A percentile compares a stretch with the other conserved stretches of the same genome.
Conservation (phyloP, 257 asterid genomes). For the Avicennia marina region DNA sequence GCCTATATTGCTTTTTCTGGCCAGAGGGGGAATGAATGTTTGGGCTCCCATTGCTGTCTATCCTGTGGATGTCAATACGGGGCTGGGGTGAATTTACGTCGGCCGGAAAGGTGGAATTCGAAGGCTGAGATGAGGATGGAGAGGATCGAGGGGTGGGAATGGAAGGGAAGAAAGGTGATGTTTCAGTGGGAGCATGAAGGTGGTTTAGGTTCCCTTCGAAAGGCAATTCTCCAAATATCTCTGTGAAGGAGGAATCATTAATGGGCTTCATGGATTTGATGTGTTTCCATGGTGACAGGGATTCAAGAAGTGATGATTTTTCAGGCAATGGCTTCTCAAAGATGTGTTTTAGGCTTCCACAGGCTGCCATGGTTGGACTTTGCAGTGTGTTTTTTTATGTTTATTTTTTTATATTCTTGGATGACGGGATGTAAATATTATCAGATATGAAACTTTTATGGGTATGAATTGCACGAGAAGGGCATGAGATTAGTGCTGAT, state of each 20-base stretch:
- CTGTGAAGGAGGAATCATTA: slow-evolving; percentile 48
- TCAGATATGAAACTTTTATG: no score
- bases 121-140: no score
- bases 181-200: neutral
- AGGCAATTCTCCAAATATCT: slow-evolving; percentile 67
- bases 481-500: slow-evolving; percentile 42
- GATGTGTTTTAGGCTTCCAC: slow-evolving; percentile 72
- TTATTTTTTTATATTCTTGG: no score
- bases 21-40: no score
- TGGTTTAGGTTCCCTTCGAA: slow-evolving; percentile 47
- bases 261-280: slow-evolving; percentile 40
- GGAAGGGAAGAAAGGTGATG: no score
- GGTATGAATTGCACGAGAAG: no score
- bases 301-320: slow-evolving; percentile 46
- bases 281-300: slow-evolving; percentile 71
- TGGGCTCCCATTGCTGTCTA: slow-evolving; percentile 3
- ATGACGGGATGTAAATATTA: no score
- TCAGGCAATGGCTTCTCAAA: slow-evolving; percentile 72
- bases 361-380: slow-evolving; percentile 90
- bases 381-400: no score
- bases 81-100: neutral
- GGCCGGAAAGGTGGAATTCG: no score
- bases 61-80: no score
- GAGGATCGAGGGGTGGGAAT: no score
- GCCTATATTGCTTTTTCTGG: no score